A percentile compares a stretch with the other conserved stretches of the same genome.
Evolutionary conservation across 192 early-diverging fungal genomes (phyloP).

Genomic region (Gryganskiella cystojenkinii): DNA sequence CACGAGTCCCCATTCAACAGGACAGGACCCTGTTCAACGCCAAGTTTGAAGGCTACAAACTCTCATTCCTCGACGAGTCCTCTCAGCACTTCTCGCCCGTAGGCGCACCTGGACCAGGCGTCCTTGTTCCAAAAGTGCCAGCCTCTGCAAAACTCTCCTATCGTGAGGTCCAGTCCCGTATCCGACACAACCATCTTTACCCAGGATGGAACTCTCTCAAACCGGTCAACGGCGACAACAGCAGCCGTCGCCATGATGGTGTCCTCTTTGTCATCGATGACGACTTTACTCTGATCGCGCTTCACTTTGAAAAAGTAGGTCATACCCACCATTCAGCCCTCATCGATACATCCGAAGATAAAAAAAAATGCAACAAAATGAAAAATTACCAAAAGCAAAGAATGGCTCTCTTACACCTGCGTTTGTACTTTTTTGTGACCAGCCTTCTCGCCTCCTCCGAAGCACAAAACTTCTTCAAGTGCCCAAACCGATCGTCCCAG

Average conservation of each 20-base stretch:
- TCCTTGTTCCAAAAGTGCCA: slow-evolving; percentile 53
- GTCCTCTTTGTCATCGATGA: slow-evolving; percentile 56
- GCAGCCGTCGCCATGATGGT: background rate
- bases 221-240: slow-evolving; percentile 24
- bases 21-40: slow-evolving; percentile 64
- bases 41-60: slow-evolving; percentile 80
- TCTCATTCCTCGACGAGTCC: slow-evolving; percentile 62
- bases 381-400: background rate
- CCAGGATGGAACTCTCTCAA: slow-evolving; percentile 56
- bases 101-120: slow-evolving; percentile 36
- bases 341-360: background rate
- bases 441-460: slow-evolving; percentile 21
- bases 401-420: too few species aligned
- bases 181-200: slow-evolving; percentile 74
- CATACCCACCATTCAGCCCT: too few species aligned
- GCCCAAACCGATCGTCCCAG: slow-evolving; percentile 15
- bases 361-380: background rate
- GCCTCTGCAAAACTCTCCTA: slow-evolving; percentile 66
- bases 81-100: slow-evolving; percentile 44
- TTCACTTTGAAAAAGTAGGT: slow-evolving; percentile 53
- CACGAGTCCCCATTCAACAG: slow-evolving; percentile 41
- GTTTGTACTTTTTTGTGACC: background rate
- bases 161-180: slow-evolving; percentile 68
- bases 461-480: slow-evolving; percentile 36
- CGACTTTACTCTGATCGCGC: slow-evolving; percentile 37